A percentile compares a stretch with the other conserved stretches of the same genome.
phyloP scores from a whole-genome alignment of 495 filamentous ascomycete genomes.

The Cladorrhinum samala region DNA sequence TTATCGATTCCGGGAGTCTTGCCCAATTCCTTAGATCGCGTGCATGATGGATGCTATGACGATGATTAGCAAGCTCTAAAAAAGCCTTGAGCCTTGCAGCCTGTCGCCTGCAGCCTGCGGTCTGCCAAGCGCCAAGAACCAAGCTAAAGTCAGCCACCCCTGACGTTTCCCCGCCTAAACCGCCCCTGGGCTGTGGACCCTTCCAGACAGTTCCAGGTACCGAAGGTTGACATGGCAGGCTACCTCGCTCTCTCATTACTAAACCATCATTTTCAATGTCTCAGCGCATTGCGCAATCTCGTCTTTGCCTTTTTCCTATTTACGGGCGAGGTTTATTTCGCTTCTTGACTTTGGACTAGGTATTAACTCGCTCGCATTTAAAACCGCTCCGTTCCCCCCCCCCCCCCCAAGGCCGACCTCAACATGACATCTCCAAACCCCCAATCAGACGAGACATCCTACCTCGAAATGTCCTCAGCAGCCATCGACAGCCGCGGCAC shows the following conservation, averaged over 20 bases:
- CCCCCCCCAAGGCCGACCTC: slow-evolving; percentile 16
- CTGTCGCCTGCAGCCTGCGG: no score
- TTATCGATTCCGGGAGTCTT: no score
- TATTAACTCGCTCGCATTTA: no score
- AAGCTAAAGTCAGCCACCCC: slow-evolving; percentile 1
- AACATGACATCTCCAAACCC: slow-evolving; percentile 38
- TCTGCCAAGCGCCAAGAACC: no score
- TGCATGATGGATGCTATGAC: no score
- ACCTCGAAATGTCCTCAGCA: slow-evolving; percentile 44
- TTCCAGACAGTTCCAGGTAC: slow-evolving; percentile 21
- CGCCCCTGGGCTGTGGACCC: background rate
- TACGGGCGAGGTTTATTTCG: no score
- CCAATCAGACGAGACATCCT: slow-evolving; percentile 37
- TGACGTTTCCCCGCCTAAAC: slow-evolving; percentile 1
- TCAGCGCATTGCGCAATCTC: background rate
- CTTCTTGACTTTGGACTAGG: no score
- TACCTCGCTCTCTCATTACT: background rate
- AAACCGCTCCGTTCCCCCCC: background rate
- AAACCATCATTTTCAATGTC: background rate
- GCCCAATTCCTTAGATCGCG: no score
- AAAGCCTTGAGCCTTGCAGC: no score
- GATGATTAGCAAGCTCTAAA: no score
- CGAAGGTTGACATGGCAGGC: no score
- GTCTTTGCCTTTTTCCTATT: background rate
- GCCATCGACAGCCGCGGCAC: slow-evolving; percentile 61